Evolutionary conservation across 345 rosid species (phyloP).

Genomic region (Anacardium occidentale): DNA sequence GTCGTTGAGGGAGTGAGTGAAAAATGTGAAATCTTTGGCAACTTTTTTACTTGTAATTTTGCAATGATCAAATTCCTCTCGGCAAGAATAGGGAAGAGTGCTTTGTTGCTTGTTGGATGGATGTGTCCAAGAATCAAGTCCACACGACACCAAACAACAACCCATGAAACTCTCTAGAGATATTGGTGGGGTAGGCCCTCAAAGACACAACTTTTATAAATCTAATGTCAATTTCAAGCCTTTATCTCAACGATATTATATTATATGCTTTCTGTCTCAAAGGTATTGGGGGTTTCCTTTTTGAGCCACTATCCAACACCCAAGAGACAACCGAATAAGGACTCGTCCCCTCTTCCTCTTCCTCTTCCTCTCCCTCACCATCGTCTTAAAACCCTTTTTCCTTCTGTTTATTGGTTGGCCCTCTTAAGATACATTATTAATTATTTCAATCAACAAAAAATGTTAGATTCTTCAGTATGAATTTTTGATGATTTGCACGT

Average conservation of each 20-base stretch:
- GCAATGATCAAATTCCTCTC: slow-evolving; percentile 36
- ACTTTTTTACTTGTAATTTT: slow-evolving; percentile 33
- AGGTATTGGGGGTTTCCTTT: slow-evolving; percentile 42
- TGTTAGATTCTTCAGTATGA: slow-evolving; percentile 12
- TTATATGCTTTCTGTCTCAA: slow-evolving; percentile 36
- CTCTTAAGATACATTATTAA: slow-evolving; percentile 7
- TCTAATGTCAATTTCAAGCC: slow-evolving; percentile 34
- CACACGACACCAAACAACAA: slow-evolving; percentile 31
- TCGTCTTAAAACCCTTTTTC: not conserved
- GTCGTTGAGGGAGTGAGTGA: slow-evolving; percentile 45
- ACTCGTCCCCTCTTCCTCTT: not conserved
- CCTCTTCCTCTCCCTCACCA: not conserved
- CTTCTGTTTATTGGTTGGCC: slow-evolving; percentile 9
- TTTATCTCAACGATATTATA: slow-evolving; percentile 15
- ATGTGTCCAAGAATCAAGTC: slow-evolving; percentile 30
- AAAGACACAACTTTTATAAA: slow-evolving; percentile 2
- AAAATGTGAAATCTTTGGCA: slow-evolving; percentile 29
- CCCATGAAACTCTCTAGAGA: slow-evolving; percentile 10
- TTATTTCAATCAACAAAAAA: not conserved
- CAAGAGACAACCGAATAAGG: slow-evolving; percentile 37
- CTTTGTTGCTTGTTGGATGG: not conserved
- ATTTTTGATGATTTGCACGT: not conserved
- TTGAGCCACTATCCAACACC: slow-evolving; percentile 45
- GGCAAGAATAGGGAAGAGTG: slow-evolving; percentile 28
- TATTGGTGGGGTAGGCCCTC: slow-evolving; percentile 11